phyloP scores from a whole-genome alignment of 1,284 basidiomycete species.

The Amylostereum areolatum region DNA sequence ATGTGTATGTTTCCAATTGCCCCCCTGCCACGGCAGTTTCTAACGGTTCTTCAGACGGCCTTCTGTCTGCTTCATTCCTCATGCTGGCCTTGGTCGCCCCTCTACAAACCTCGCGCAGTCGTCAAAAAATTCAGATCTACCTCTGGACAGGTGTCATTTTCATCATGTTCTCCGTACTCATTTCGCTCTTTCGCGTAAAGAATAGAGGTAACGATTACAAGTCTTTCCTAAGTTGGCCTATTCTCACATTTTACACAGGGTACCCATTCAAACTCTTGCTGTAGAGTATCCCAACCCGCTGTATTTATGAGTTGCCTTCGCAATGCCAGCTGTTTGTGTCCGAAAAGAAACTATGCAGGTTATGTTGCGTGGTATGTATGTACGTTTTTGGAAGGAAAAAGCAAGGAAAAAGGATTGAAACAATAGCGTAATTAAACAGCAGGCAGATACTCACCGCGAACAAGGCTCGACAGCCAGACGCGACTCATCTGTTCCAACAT shows the following conservation, averaged over 20 bases:
- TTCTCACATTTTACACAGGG: constrained; percentile 31
- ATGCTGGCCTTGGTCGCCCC: constrained; percentile 84
- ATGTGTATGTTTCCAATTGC: constrained; percentile 53
- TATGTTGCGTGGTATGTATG: too few relatives aligned
- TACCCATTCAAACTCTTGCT: constrained; percentile 77
- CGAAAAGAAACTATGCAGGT: too few relatives aligned
- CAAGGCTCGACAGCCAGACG: too few relatives aligned
- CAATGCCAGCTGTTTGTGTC: too few relatives aligned
- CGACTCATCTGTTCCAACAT: too few relatives aligned
- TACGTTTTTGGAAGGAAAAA: too few relatives aligned
- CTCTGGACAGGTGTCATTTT: constrained; percentile 84
- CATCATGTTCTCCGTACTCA: constrained; percentile 82
- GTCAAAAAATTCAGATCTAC: constrained; percentile 85
- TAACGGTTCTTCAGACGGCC: constrained; percentile 56
- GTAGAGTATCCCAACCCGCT: constrained; percentile 22
- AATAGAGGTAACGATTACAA: constrained; percentile 57
- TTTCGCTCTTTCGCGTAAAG: constrained; percentile 90
- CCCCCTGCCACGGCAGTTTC: neutral
- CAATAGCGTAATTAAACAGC: too few relatives aligned
- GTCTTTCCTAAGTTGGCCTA: constrained; percentile 1
- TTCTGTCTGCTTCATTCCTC: constrained; percentile 76
- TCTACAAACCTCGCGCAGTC: constrained; percentile 63
- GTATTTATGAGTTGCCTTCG: too few relatives aligned
- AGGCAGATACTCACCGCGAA: too few relatives aligned
- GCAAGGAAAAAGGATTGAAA: too few relatives aligned